These are phyloP conservation scores for Chamaecyparis obtusa DNA, from an alignment of 75 land plant genomes.

Conservation along the genomic window DNA sequence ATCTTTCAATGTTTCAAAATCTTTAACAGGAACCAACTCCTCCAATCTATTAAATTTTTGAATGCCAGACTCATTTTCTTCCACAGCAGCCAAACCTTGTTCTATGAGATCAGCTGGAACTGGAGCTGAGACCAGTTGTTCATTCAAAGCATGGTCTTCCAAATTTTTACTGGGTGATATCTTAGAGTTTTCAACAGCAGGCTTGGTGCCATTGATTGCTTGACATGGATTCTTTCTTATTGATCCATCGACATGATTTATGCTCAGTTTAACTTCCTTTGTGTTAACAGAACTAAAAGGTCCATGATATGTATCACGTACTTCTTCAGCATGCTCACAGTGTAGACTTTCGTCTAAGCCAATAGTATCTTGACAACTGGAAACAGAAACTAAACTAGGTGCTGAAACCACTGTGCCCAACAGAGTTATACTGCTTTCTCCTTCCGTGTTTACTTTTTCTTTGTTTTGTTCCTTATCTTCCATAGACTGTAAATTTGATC, in stretches of 20 bases:
- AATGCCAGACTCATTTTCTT: slow-evolving; percentile 5
- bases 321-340: slow-evolving; percentile 26
- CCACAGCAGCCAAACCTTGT: background rate
- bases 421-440: background rate
- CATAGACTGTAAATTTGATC: background rate
- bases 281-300: slow-evolving; percentile 70
- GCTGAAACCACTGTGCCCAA: background rate
- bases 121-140: background rate
- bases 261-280: slow-evolving; percentile 61
- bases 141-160: slow-evolving; percentile 11
- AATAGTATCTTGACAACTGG: background rate
- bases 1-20: slow-evolving; percentile 12
- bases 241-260: slow-evolving; percentile 54
- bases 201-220: slow-evolving; percentile 9
- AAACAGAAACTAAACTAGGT: background rate
- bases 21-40: slow-evolving; percentile 29
- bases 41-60: background rate
- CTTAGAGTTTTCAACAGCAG: slow-evolving; percentile 18
- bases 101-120: background rate
- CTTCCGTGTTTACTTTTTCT: background rate
- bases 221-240: background rate
- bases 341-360: slow-evolving; percentile 32
- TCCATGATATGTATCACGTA: slow-evolving; percentile 42
- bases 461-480: background rate
- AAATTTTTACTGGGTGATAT: slow-evolving; percentile 40